Evolutionary conservation across 1,139 yeast genomes (phyloP).

Genomic region (Nematodospora anomalae): DNA sequence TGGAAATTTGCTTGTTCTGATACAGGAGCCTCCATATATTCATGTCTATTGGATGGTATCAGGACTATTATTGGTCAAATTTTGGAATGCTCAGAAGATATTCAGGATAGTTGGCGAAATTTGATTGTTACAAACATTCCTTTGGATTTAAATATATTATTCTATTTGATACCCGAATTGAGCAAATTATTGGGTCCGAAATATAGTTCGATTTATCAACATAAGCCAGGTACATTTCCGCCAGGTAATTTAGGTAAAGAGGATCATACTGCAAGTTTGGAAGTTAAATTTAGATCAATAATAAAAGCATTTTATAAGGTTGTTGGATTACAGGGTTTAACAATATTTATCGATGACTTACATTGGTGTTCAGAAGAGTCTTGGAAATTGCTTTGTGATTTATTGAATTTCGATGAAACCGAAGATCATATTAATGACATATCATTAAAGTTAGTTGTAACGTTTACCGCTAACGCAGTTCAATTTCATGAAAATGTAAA

Average conservation of each 20-base stretch:
- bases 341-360: constrained; percentile 49
- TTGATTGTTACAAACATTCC: constrained; percentile 40
- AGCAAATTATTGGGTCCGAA: constrained; percentile 45
- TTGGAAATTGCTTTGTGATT: constrained; percentile 30
- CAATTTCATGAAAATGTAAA: constrained; percentile 9
- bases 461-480: constrained; percentile 12
- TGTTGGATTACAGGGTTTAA: constrained; percentile 44
- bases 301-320: constrained; percentile 45
- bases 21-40: constrained; percentile 29
- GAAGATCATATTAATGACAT: constrained; percentile 4
- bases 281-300: constrained; percentile 44
- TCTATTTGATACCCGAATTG: constrained; percentile 47
- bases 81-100: constrained; percentile 37
- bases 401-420: constrained; percentile 19
- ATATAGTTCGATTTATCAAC: constrained; percentile 26
- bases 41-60: constrained; percentile 35
- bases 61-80: constrained; percentile 45
- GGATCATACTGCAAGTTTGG: constrained; percentile 28
- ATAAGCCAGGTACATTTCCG: constrained; percentile 8
- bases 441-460: constrained; percentile 11
- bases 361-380: constrained; percentile 44
- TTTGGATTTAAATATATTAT: constrained; percentile 44
- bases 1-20: constrained; percentile 42
- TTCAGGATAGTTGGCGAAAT: constrained; percentile 45
- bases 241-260: constrained; percentile 16